These are phyloP conservation scores for Cyberlindnera americana DNA, from an alignment of 805 yeast genomes.

Conservation along the genomic window DNA sequence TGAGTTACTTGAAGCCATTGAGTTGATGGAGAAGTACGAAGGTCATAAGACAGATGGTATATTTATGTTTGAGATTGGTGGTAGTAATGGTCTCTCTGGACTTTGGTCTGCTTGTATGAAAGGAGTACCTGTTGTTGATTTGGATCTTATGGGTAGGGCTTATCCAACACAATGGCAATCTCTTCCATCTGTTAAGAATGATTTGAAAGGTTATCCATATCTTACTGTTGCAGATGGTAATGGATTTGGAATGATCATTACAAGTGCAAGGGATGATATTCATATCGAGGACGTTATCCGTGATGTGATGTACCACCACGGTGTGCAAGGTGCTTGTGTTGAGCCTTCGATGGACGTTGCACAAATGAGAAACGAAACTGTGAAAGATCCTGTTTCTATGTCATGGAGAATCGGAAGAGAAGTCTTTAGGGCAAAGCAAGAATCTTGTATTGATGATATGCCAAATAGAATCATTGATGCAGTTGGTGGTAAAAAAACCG, in stretches of 20 bases:
- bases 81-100: conserved; percentile 37
- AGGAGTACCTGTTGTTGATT: conserved; percentile 37
- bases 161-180: conserved; percentile 44
- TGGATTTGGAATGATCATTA: no score
- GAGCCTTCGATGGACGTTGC: no score
- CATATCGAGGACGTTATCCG: no score
- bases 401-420: no score
- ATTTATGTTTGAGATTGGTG: no score
- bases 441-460: conserved; percentile 33
- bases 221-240: conserved; percentile 39
- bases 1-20: conserved; percentile 33
- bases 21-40: no score
- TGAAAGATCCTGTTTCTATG: no score
- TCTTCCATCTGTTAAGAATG: conserved; percentile 31
- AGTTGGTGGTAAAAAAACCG: conserved; percentile 31
- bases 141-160: conserved; percentile 47
- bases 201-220: conserved; percentile 24
- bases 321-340: no score
- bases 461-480: conserved; percentile 37
- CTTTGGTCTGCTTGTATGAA: conserved; percentile 45
- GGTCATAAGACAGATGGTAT: no score
- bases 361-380: no score
- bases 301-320: no score
- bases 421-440: conserved; percentile 38
- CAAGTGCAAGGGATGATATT: no score